Evolutionary conservation across 192 early-diverging fungal species (phyloP), one percentile per base, ranked within the genome.

Genomic region (Entomortierella beljakovae): DNA sequence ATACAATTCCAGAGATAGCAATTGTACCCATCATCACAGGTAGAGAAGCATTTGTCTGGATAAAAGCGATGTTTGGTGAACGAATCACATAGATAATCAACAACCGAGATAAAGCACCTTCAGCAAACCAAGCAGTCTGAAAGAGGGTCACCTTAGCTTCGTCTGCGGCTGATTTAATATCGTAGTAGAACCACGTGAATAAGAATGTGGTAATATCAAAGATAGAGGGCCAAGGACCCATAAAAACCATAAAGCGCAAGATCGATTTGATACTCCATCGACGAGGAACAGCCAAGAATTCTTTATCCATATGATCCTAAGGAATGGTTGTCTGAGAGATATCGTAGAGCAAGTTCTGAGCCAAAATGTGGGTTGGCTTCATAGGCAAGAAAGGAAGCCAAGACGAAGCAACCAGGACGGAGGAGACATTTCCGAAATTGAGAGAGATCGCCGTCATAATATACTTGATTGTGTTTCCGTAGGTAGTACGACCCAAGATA

Each of bases 341-440:
- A 35, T 88, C 83, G 68, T 87, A 87, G 8, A 88, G 57, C 23
- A 88, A 46, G 59, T 86, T 88, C 46, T 85, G 80, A 18, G 71
- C 46, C 35, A 88, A 48, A 23, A 87, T 53, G 50, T 86, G 85
- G 57, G 82, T 64, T 15, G 85, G 60, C 10, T 50, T 38, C 85
- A 88, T 88, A 11, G 87, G 85, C 18, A 71, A 54, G 68, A 87
- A 88, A 16, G 85, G 87, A 18, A 88, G 60, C 87, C 87, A 88
- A 16, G 74, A 66, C 4, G 84, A 77, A 23, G 87, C 85, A 7
- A 83, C 56, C 13, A 88, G 59, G 40, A 86, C 60, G 25, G 85
- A 87, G 43, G 87, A 88, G 28, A 85, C 83, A 32, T 87, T 88
- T 15, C 85, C 85, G 55, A 88, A 86, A 57, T 88, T 88, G 61